A percentile compares a stretch with the other conserved stretches of the same genome.
Evolutionary conservation across 139 green algal genomes (phyloP).

Genomic region (Auxenochlorella protothecoides): DNA sequence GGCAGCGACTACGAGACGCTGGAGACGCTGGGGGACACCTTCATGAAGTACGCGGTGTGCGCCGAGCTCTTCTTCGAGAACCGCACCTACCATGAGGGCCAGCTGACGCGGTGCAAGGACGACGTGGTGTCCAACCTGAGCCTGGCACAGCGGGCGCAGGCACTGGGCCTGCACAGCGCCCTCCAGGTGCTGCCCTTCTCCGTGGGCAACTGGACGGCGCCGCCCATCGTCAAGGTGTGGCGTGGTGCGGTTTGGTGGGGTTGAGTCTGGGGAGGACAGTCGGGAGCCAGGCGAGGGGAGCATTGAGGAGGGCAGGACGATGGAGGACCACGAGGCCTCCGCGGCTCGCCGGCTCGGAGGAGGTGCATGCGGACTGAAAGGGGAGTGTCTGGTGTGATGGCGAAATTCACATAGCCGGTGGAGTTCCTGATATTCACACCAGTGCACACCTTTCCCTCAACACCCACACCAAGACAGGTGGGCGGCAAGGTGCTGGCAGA

Average conservation of each 20-base stretch:
- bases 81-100: slow-evolving; percentile 28
- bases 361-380: too few species aligned
- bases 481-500: slow-evolving; percentile 39
- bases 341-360: too few species aligned
- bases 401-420: too few species aligned
- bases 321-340: too few species aligned
- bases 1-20: slow-evolving; percentile 24
- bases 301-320: too few species aligned
- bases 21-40: slow-evolving; percentile 37
- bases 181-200: slow-evolving; percentile 15
- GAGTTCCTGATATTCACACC: too few species aligned
- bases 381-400: too few species aligned
- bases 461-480: not conserved
- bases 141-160: slow-evolving; percentile 4
- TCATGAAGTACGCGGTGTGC: slow-evolving; percentile 28
- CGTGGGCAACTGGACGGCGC: slow-evolving; percentile 8
- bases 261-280: too few species aligned
- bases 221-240: slow-evolving; percentile 5
- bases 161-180: slow-evolving; percentile 13
- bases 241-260: not conserved
- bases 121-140: slow-evolving; percentile 27
- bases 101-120: slow-evolving; percentile 34
- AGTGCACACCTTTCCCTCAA: too few species aligned
- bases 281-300: too few species aligned
- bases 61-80: slow-evolving; percentile 14